Base-by-base conservation (phyloP, 2,329 filamentous ascomycete genomes). In the Curvularia hawaiiensis region DNA sequence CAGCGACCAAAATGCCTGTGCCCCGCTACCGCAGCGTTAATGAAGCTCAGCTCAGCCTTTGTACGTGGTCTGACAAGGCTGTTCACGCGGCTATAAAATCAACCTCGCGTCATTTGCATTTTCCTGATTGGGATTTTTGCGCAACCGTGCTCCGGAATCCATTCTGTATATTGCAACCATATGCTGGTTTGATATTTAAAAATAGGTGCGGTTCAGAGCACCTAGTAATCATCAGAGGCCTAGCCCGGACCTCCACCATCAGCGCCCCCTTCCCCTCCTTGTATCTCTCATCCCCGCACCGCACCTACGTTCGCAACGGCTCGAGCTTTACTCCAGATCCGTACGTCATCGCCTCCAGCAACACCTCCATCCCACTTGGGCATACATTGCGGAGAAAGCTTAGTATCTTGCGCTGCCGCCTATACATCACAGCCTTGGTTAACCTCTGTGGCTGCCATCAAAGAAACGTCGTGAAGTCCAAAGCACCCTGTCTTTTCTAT, bases 1-100 rank as follows among this genome's bases (percentile, higher is more conserved):
- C 61, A 63, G 63, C 63, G 57, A 31, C 7, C 28, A 31, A 18
- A 28, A 28, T 7, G 26, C 18, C 41, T 56, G 40, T 59, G 53
- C 58, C 61, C 60, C 51, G 39, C 53, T 47, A 52, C 53, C 24
- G 39, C 30, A 52, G 22, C 30, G 46, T 44, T 14, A 44, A 60
- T 40, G 18, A 45, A 60, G 35, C 33, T 54, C 47, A 59, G 46
- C 56, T 53, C 60, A 49, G 41, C 57, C 51, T 40, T 47, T 51
- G 41, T n/a, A 30, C 35, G 6, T 30, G 14, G 35, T 39, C 24
- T 41, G 11, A 33, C 39, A 33, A 22, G 12, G 30, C 22, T 45
- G 28, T 26, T 44, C 16, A n/a, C 16, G 35, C 14, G n/a, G 35
- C 35, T 38, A n/a, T 38, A 38, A 38, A 18, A 38, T 18, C 35